Evolutionary conservation across 163 green algal species (phyloP), one percentile per base, ranked within the genome.

Genomic region (Volvox carteri): DNA sequence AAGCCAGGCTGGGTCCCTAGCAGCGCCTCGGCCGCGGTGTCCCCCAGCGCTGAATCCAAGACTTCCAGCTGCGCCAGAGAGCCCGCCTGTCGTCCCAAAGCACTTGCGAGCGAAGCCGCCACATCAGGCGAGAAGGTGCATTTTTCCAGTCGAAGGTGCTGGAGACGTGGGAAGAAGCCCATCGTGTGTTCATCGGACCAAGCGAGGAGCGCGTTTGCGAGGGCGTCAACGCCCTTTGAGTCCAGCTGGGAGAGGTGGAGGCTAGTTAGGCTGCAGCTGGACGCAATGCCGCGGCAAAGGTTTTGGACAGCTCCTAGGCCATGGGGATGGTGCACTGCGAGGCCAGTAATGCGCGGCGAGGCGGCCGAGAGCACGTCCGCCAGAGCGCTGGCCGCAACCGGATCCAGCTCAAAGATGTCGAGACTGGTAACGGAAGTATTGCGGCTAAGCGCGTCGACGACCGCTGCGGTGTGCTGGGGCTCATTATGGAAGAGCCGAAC

Each of bases 401-500:
- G n/a, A 33, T 76, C 84, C 1, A 84, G 54, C 21, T 89, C 72
- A 33, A 56, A 89, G 12, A 84, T 65, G 84, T 89, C 84, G 0
- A 89, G 30, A 18, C 23, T 28, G 8, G 72, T 78, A 8, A 89
- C 72, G 0, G 54, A 78, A 12, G 72, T 41, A 21, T 89, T 89
- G 39, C 18, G 16, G 19, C 9, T 7, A 2, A 89, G 84, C 7
- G 72, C 84, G 1, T 52, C 21, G 16, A 84, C 18, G 11, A 89
- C 54, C n/a, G 84, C 72, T 5, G 39, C 18, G 1, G 84, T 68
- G 54, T 89, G 84, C 5, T 67, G 30, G 0, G 84, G 52, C 30
- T 84, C 84, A 37, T 89, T 89, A 73, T 89, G 84, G 84, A 84
- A 89, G 18, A 89, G 70, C 9, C 84, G 70, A 12, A 89, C 16